Conservation (phyloP, 192 early-diverging fungal species). For the Phycomyces nitens region DNA sequence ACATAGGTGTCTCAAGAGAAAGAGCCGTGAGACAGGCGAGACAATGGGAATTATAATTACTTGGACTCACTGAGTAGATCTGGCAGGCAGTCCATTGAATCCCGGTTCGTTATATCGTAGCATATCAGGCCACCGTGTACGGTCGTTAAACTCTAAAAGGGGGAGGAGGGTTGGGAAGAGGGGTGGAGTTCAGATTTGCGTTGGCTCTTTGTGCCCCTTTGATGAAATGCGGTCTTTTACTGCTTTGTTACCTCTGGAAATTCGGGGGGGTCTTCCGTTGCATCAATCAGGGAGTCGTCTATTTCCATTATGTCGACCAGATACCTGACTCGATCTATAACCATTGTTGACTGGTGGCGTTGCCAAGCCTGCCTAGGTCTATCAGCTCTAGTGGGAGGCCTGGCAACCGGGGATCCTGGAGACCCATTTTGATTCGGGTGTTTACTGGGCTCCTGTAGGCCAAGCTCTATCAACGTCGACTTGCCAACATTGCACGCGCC, state of each 20-base stretch:
- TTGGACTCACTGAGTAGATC: conserved; percentile 29
- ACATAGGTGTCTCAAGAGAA: conserved; percentile 11
- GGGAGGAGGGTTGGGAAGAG: neutral
- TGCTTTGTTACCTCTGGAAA: conserved; percentile 14
- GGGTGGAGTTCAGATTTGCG: neutral
- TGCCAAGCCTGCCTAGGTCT: neutral
- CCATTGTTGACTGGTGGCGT: neutral
- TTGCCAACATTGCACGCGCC: conserved; percentile 23
- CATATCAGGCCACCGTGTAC: conserved; percentile 29
- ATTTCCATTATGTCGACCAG: conserved; percentile 10
- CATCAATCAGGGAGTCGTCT: conserved; percentile 11
- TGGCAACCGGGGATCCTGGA: neutral
- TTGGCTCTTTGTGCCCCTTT: neutral
- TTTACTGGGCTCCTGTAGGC: conserved; percentile 6
- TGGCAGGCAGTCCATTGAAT: conserved; percentile 32
- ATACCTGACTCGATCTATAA: conserved; percentile 10
- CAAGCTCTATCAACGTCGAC: conserved; percentile 23
- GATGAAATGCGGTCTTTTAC: neutral
- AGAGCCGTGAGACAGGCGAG: neutral
- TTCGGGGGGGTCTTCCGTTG: conserved; percentile 8
- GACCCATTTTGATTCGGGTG: neutral
- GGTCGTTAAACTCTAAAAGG: conserved; percentile 4
- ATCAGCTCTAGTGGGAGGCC: neutral
- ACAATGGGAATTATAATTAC: neutral
- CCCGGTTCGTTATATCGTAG: conserved; percentile 24